Evolutionary conservation across 202 grass and related monocot genomes (phyloP), one percentile per base, ranked within the genome.

Genomic region (Hordeum pubiflorum): DNA sequence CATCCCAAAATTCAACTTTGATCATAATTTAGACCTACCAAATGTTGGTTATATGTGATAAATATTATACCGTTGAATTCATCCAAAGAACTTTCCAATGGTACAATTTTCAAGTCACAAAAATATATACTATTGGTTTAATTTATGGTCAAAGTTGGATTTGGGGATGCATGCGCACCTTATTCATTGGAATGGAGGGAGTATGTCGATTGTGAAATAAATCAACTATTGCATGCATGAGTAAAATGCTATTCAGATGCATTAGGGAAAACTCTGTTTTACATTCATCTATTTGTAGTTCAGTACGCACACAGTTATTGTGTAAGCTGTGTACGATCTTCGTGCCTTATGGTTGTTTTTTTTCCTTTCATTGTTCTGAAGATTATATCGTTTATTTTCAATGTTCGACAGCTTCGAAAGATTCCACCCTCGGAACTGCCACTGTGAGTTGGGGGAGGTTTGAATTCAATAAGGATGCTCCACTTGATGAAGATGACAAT

Each of bases 391-490:
- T 48, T 79, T 59, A 8, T 54, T 38, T 50, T 77, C 56, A 72
- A 55, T 85, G 17, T 33, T 84, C 89, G 8, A 27, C 86, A 97
- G 95, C 86, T 86, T 89, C 92, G 79, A 97, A 93, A 74, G 90
- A 94, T 89, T 80, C 86, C 59, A 86, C 50, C 82, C 93, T 85
- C 54, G 89, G 91, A 79, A 88, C 68, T 81, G 71, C 72, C 61
- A 67, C 64, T 73, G 70, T 82, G 50, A 76, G 92, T 59, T 97
- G 95, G 95, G 95, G 91, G 77, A 89, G 92, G 69, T 97, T 97
- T 84, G 82, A 94, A 62, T 97, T 97, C 76, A 82, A 97, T 59
- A 92, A 97, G 83, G 86, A 97, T 80, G 95, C 95, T 52, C 92
- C 92, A 48, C 90, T 97, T 89, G 90, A 97, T 89, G 88, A 94